phyloP scores from a whole-genome alignment of 2,329 filamentous ascomycete species.

The Xylaria hypoxylon region DNA sequence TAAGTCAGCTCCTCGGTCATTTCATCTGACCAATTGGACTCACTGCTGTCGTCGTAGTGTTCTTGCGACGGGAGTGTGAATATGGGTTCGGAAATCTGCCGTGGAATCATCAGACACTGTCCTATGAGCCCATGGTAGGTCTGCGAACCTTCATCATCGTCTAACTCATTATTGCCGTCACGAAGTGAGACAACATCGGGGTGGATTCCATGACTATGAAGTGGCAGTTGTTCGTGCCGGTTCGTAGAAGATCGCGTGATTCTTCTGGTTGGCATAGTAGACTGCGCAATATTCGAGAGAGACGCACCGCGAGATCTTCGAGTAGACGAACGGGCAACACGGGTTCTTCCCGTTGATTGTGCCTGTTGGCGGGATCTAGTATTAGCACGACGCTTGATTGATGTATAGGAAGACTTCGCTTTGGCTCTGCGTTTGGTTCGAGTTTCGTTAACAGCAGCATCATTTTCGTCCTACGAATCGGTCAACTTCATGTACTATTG shows the following conservation, averaged over 20 bases:
- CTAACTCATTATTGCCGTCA: constrained; percentile 31
- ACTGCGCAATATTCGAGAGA: constrained; percentile 20
- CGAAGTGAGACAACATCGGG: constrained; percentile 36
- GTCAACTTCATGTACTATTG: constrained; percentile 31
- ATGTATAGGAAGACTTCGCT: constrained; percentile 31
- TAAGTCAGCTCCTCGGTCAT: constrained; percentile 34
- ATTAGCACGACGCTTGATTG: constrained; percentile 30
- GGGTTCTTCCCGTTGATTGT: constrained; percentile 27
- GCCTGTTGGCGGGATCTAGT: constrained; percentile 32
- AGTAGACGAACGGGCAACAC: constrained; percentile 32
- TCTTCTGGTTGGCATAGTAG: constrained; percentile 33
- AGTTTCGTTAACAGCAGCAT: constrained; percentile 21
- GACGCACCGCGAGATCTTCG: constrained; percentile 23
- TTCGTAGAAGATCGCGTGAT: constrained; percentile 38
- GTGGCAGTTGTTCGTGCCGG: constrained; percentile 40
- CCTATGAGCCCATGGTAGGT: constrained; percentile 31
- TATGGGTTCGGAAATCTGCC: constrained; percentile 42
- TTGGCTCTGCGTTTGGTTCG: constrained; percentile 33
- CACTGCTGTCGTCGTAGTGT: constrained; percentile 43
- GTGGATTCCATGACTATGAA: constrained; percentile 46
- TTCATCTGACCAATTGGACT: constrained; percentile 39
- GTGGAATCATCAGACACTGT: constrained; percentile 35
- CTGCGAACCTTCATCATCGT: constrained; percentile 47
- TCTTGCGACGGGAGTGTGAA: constrained; percentile 33
- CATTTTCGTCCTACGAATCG: constrained; percentile 42